Base-by-base conservation (phyloP, 352 stramenopile species). In the Phytopythium mirpurense region DNA sequence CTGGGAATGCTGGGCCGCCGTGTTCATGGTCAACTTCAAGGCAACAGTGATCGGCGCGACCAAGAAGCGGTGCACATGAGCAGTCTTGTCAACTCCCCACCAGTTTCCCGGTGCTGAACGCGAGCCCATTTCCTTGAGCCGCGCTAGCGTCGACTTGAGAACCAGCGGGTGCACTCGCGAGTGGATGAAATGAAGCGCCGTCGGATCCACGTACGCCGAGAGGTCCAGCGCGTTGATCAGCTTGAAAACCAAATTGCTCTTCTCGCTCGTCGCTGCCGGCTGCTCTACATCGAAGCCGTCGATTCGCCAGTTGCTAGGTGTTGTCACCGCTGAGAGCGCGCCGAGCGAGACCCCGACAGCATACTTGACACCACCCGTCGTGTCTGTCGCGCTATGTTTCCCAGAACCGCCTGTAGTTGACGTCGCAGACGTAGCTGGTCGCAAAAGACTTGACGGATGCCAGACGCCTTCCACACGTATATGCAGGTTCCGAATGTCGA, bases 21-120 rank as follows among this genome's bases (percentile, higher is more conserved):
- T 93, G 56, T 96, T 96, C 82, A 96, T 93, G 14, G 82, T 94
- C 40, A 96, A 60, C 63, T 96, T 96, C 29, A 96, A 66, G 15
- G 80, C 73, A 5, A 93, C 79, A 26, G 77, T 76, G 51, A 96
- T 91, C 12, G 86, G 86, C 16, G 79, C 69, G 15, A 96, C 65
- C n/a, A 95, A 37, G 57, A 96, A 96, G 9, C 84, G 70, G 50
- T 95, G 86, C 18, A 76, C 65, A 48, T 93, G 86, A 0, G 73
- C 69, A 21, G 64, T 88, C 34, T 88, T 72, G 15, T 90, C 65
- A 7, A 63, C 48, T n/a, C 78, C 83, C 83, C 83, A 95, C 86
- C 86, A 95, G 42, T 90, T 81, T 0, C 63, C 53, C 11, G 67
- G 71, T 0, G 75, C 68, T 10, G 60, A 56, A 55, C 78, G 86